Base-by-base conservation (phyloP, 495 filamentous ascomycete genomes). In the Podospora fimiseda region DNA sequence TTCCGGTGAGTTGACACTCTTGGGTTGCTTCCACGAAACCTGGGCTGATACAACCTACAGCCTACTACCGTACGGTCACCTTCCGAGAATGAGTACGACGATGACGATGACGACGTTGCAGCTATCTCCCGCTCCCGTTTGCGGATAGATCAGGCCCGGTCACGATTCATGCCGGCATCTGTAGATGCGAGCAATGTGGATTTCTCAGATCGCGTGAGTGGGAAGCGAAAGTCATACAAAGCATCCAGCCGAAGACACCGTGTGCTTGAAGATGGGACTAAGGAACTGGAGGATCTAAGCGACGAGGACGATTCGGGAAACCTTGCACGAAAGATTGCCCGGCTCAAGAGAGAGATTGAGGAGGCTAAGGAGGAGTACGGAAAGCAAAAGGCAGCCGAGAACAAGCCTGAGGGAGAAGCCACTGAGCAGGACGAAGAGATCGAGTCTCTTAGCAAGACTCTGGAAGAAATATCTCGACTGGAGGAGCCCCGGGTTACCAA, bases 221-320 rank as follows among this genome's bases (percentile, higher is more conserved):
- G 76, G 36, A 93, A 92, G 63, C 78, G 90, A 30, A 86, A 85
- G 70, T 86, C 86, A 27, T 95, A 95, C 72, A 82, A 80, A 58
- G 84, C 81, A 27, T 86, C 85, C 13, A 82, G 74, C 23, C 78
- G 84, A 54, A 79, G 83, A 40, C 78, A 80, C 47, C 78, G 82
- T 39, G 76, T 78, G 60, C 66, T 76, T 8, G 71, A 80, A 6
- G 78, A 83, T 22, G 81, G 79, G 6, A 80, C 78, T 7, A 76
- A 81, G 46, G 82, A 86, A 47, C 70, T 84, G 14, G 85, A 81
- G 5, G 82, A 88, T 51, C 64, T 84, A 7, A 86, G 80, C 46
- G 75, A 84, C 38, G 65, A 66, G 33, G 63, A 86, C 43, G 83
- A 84, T 43, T 75, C 78, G 22, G 87, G 89, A 66, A 84, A 77